Percentiles rank a stretch among this genome's conserved stretches.
Conservation (phyloP, 2,329 filamentous ascomycete genomes). For the Epichloe sylvatica region DNA sequence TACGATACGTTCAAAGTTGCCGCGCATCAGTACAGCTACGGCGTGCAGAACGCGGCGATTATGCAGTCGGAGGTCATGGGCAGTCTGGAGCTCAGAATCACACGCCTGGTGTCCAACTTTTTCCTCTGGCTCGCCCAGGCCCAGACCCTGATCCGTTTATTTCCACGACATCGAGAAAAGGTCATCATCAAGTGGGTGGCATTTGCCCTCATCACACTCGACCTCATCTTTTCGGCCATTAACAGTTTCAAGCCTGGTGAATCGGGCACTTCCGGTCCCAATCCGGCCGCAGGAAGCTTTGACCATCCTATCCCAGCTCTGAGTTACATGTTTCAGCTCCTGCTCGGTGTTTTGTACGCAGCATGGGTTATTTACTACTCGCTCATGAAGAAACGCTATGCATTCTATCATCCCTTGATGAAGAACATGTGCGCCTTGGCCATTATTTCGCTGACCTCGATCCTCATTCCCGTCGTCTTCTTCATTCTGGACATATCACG, state of each 20-base stretch:
- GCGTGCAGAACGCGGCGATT: constrained; percentile 63
- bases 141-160: constrained; percentile 87
- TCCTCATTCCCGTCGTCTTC: constrained; percentile 81
- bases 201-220: constrained; percentile 80
- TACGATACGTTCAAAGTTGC: constrained; percentile 81
- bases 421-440: constrained; percentile 76
- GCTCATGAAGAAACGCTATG: constrained; percentile 79
- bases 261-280: constrained; percentile 29
- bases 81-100: constrained; percentile 74
- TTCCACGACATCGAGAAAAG: constrained; percentile 93
- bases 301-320: constrained; percentile 82
- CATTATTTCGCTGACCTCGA: constrained; percentile 61
- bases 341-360: constrained; percentile 75
- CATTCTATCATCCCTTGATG: constrained; percentile 84
- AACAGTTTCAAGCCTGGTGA: constrained; percentile 61
- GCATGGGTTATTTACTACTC: constrained; percentile 92
- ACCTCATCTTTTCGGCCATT: constrained; percentile 79
- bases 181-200: constrained; percentile 98
- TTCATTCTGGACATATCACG: constrained; percentile 85
- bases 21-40: constrained; percentile 62
- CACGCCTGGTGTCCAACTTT: constrained; percentile 85
- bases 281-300: constrained; percentile 57
- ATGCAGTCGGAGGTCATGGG: constrained; percentile 70
- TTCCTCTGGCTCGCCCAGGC: constrained; percentile 97
- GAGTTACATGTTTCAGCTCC: constrained; percentile 79